Evolutionary conservation across 805 yeast genomes (phyloP).

Genomic region (Saccharomycopsis capsularis): DNA sequence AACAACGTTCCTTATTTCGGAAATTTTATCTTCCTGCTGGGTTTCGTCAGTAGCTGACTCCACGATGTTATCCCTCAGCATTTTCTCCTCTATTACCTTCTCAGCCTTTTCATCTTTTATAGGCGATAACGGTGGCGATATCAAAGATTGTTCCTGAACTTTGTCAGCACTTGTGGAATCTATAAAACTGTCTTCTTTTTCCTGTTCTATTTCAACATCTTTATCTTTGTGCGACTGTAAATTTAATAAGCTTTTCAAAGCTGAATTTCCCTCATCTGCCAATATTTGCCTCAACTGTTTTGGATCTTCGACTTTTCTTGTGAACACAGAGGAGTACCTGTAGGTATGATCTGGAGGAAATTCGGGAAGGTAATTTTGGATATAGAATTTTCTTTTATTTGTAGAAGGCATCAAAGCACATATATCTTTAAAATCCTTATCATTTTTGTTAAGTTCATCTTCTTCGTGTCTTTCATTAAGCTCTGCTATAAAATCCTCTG

Average conservation of each 20-base stretch:
- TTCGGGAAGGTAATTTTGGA: conserved; percentile 76
- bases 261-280: conserved; percentile 73
- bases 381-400: conserved; percentile 35
- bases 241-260: conserved; percentile 54
- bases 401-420: conserved; percentile 46
- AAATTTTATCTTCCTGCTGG: no score
- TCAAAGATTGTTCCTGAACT: conserved; percentile 4
- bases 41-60: no score
- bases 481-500: neutral
- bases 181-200: conserved; percentile 5
- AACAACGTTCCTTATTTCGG: no score
- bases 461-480: conserved; percentile 1
- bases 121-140: conserved; percentile 18
- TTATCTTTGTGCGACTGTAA: conserved; percentile 24
- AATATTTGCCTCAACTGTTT: conserved; percentile 61
- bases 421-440: conserved; percentile 12
- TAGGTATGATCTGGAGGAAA: conserved; percentile 94
- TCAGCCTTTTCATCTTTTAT: neutral
- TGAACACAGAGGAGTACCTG: conserved; percentile 64
- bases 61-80: neutral
- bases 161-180: neutral
- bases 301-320: conserved; percentile 59
- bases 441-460: conserved; percentile 13
- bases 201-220: conserved; percentile 12
- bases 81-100: neutral